Base-by-base conservation (phyloP, 2,329 filamentous ascomycete species). In the Leptographium radiaticola region DNA sequence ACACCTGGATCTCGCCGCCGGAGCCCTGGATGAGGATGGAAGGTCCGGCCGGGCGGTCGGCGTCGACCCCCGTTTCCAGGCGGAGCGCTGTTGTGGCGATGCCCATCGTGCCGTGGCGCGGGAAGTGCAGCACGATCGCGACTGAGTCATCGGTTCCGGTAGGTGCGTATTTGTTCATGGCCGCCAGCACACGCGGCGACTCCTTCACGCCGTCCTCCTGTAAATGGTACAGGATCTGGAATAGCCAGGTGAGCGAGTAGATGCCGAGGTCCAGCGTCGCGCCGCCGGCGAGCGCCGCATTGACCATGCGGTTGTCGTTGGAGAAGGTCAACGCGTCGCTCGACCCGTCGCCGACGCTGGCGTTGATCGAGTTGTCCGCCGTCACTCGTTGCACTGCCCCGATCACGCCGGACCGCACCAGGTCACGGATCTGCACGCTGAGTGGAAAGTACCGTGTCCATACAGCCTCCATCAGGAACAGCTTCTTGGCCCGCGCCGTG, bases 391-490 rank as follows among this genome's bases (percentile, higher is more conserved):
- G 80, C 50, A 86, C 79, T 18, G 73, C 72, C 5, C 82, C 82
- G 59, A 81, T 77, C 59, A 71, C 70, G 33, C 76, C 77, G 1
- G 70, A 69, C 54, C 69, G 61, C 51, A 81, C 73, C 55, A 89
- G 70, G 63, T 90, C 80, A 51, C 86, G 74, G 40, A 89, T 73
- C 66, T 87, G 81, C 66, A 89, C 79, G 63, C 86, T 90, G 13
- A 95, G 71, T 2, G 89, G 89, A 71, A 95, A 93, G 71, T 85
- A 93, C 56, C 89, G 76, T 39, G 88, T 94, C 89, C 89, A 95
- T 20, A 94, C 87, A 45, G 87, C 87, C 70, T 91, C 87, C 86
- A 90, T 89, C 57, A 91, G 70, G 74, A 86, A 85, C 60, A 88
- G 65, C 56, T 80, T 78, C 75, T 89, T 91, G 63, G 80, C 75